phyloP scores from a whole-genome alignment of 768 basidiomycete species.

The Gautieria morchelliformis region DNA sequence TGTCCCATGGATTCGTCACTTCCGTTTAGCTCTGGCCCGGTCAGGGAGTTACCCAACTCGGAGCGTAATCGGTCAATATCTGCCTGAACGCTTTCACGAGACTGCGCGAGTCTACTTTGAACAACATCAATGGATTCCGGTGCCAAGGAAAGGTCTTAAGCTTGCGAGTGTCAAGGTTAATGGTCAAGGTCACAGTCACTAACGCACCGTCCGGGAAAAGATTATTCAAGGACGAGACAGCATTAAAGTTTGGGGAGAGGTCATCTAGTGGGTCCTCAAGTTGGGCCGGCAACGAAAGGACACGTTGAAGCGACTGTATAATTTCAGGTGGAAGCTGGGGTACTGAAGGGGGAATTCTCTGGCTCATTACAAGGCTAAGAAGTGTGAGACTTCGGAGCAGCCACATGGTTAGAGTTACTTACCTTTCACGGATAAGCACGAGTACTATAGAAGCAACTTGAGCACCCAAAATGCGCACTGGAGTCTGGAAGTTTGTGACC shows the following conservation, averaged over 20 bases:
- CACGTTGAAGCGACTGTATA: slow-evolving; percentile 58
- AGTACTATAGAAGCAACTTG: no score
- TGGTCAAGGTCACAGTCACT: background rate
- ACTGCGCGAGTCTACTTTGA: slow-evolving; percentile 55
- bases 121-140: slow-evolving; percentile 55
- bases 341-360: background rate
- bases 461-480: no score
- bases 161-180: slow-evolving; percentile 3
- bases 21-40: background rate
- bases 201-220: slow-evolving; percentile 72
- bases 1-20: slow-evolving; percentile 45
- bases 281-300: slow-evolving; percentile 42
- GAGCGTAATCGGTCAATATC: slow-evolving; percentile 63
- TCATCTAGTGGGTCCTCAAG: slow-evolving; percentile 45
- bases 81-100: slow-evolving; percentile 56
- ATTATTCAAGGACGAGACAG: slow-evolving; percentile 37
- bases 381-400: no score
- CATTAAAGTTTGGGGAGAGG: slow-evolving; percentile 11
- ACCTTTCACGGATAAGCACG: no score
- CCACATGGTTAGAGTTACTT: no score
- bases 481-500: no score
- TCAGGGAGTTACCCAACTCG: slow-evolving; percentile 33
- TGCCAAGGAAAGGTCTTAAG: slow-evolving; percentile 59
- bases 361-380: no score
- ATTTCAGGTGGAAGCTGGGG: slow-evolving; percentile 52